Evolutionary conservation across 208 protist genomes (phyloP), one percentile per base, ranked within the genome.

Genomic region (Leishmania martiniquensis): DNA sequence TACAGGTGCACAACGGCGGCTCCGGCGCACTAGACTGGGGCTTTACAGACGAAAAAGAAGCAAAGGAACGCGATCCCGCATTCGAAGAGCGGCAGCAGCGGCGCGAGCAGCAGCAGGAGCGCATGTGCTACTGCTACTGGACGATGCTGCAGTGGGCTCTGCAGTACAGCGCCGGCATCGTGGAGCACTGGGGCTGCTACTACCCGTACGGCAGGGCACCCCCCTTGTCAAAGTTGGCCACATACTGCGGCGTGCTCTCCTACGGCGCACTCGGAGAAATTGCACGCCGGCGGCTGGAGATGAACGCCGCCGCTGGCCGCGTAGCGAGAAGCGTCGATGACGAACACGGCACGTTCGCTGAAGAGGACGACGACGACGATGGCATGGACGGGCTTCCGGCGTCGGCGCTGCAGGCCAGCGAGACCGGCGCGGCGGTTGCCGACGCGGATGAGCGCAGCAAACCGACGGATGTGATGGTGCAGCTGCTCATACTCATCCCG

Each of bases 91-190:
- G 83, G 39, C 86, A 89, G 69, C 76, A 83, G 65, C 76, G 83
- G 37, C 80, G 86, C 44, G 88, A 92, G 70, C 75, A 87, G 71
- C 72, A 85, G 73, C 72, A 89, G 47, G 89, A 90, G 73, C 80
- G 76, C 42, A 87, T 90, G 75, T 96, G 91, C 78, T 96, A 94
- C 80, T 91, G 88, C 85, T 97, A 97, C 85, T 97, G 93, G 92
- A 95, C 91, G 37, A 96, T 96, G 93, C 81, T 97, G 81, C 93
- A 97, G 87, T 97, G 93, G 92, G 91, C 93, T 1, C 77, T 97
- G 81, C 90, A 95, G 78, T 96, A 97, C 85, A 96, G 91, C 62
- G 89, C 87, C 12, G 93, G 93, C 10, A 82, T 91, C 25, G 90
- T 96, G 66, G 88, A 95, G 72, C 88, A 95, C 86, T 97, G 93